phyloP scores from a whole-genome alignment of 2,329 filamentous ascomycete genomes.

The Thielaviopsis populi region DNA sequence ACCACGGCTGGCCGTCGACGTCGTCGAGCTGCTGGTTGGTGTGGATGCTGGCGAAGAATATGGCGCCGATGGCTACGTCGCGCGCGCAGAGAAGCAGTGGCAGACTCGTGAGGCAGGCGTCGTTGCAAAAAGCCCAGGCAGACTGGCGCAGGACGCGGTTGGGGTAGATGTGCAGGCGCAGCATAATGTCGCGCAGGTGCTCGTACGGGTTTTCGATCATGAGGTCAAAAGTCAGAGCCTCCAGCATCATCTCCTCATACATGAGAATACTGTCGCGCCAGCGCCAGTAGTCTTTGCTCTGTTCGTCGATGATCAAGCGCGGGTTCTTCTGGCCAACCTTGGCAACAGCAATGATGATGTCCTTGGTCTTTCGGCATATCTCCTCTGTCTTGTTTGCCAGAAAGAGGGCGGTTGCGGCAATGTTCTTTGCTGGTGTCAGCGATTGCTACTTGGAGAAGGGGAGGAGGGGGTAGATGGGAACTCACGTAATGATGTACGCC shows the following conservation, averaged over 20 bases:
- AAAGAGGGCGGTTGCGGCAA: slow-evolving; percentile 82
- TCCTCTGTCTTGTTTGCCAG: slow-evolving; percentile 96
- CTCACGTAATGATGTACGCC: slow-evolving; percentile 82
- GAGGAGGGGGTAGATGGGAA: slow-evolving; percentile 18
- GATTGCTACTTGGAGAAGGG: background rate
- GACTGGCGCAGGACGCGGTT: slow-evolving; percentile 72
- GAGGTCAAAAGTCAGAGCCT: slow-evolving; percentile 84
- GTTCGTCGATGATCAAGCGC: slow-evolving; percentile 80
- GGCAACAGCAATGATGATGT: slow-evolving; percentile 84
- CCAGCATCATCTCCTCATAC: slow-evolving; percentile 84
- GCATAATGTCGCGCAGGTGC: slow-evolving; percentile 66
- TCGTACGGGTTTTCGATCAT: slow-evolving; percentile 81
- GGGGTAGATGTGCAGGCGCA: slow-evolving; percentile 56
- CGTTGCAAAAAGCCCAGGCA: slow-evolving; percentile 88
- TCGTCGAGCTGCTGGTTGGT: slow-evolving; percentile 64
- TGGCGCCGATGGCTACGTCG: slow-evolving; percentile 68
- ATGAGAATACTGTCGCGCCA: slow-evolving; percentile 90
- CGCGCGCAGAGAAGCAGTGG: slow-evolving; percentile 67
- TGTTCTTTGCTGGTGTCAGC: slow-evolving; percentile 37
- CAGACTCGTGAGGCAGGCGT: slow-evolving; percentile 69
- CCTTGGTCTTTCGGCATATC: slow-evolving; percentile 88
- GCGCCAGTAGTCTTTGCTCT: slow-evolving; percentile 95
- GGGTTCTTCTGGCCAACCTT: slow-evolving; percentile 91
- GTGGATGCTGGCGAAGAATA: slow-evolving; percentile 75
- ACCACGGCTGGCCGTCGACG: slow-evolving; percentile 66